Evolutionary conservation across 1,284 basidiomycete species (phyloP).

Genomic region (Xanthoconium separans): DNA sequence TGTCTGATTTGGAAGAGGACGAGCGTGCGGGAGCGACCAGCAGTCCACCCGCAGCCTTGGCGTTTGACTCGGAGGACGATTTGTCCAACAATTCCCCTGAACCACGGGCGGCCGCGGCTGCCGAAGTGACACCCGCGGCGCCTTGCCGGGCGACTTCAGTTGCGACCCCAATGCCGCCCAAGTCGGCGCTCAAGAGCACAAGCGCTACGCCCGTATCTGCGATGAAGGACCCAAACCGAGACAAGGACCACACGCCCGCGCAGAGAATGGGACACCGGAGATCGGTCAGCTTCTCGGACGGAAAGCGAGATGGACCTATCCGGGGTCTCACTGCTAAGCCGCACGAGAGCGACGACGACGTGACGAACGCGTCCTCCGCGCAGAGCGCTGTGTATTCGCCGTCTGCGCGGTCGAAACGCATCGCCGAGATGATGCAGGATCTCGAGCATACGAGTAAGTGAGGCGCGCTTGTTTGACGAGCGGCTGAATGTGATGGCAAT

Average conservation of each 20-base stretch:
- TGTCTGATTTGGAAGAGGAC: conserved; percentile 48
- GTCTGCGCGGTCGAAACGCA: conserved; percentile 74
- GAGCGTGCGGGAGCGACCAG: conserved; percentile 19
- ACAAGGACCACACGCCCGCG: conserved; percentile 51
- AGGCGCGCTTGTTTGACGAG: not conserved
- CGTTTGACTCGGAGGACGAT: conserved; percentile 47
- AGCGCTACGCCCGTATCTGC: conserved; percentile 32
- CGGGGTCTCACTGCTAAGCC: conserved; percentile 51
- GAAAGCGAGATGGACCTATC: conserved; percentile 82
- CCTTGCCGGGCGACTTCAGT: conserved; percentile 52
- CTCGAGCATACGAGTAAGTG: conserved; percentile 65
- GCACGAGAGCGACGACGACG: conserved; percentile 39
- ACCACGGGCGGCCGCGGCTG: conserved; percentile 1
- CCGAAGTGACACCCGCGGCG: conserved; percentile 32
- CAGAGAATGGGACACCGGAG: conserved; percentile 54
- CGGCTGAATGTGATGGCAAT: not conserved
- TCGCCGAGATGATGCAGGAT: conserved; percentile 73
- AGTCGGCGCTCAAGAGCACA: conserved; percentile 45
- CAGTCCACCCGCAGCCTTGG: conserved; percentile 17
- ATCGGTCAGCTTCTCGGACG: conserved; percentile 94
- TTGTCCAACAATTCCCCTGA: conserved; percentile 14
- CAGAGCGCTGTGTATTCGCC: conserved; percentile 41
- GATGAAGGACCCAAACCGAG: conserved; percentile 45
- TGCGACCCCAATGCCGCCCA: conserved; percentile 54
- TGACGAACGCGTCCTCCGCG: conserved; percentile 29